Conservation (phyloP, 2,329 filamentous ascomycete genomes). For the Aureobasidium subglaciale region DNA sequence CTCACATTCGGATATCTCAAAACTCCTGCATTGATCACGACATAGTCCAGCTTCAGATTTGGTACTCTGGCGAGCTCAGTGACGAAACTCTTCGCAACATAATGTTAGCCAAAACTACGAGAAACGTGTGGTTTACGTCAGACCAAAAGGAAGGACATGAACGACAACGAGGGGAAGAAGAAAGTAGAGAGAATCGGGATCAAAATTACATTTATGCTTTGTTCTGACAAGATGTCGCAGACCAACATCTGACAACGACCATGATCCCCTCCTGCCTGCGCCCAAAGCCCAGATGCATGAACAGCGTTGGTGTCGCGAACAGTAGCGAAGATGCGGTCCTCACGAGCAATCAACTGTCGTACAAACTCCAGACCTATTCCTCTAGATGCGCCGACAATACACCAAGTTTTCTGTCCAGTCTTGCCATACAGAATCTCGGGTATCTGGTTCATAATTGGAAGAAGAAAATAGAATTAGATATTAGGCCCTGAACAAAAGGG, state of each 20-base stretch:
- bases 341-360: constrained; percentile 40
- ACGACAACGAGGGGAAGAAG: neutral
- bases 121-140: neutral
- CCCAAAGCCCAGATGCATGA: constrained; percentile 36
- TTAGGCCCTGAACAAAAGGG: neutral
- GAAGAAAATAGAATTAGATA: neutral
- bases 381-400: constrained; percentile 41
- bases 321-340: constrained; percentile 46
- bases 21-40: constrained; percentile 52
- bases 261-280: constrained; percentile 37
- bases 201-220: constrained; percentile 41
- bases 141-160: neutral
- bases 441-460: constrained; percentile 34
- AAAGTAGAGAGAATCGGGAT: neutral
- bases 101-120: constrained; percentile 9
- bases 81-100: constrained; percentile 35
- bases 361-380: constrained; percentile 49
- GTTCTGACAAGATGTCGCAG: constrained; percentile 48
- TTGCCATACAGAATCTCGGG: constrained; percentile 36
- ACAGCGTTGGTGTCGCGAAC: constrained; percentile 38
- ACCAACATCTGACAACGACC: constrained; percentile 42
- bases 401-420: constrained; percentile 36
- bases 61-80: constrained; percentile 33
- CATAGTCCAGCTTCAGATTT: constrained; percentile 44
- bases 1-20: constrained; percentile 51